A percentile compares a stretch with the other conserved stretches of the same genome.
phyloP scores from a whole-genome alignment of 176 grass and related monocot species.

The Zoysia japonica region DNA sequence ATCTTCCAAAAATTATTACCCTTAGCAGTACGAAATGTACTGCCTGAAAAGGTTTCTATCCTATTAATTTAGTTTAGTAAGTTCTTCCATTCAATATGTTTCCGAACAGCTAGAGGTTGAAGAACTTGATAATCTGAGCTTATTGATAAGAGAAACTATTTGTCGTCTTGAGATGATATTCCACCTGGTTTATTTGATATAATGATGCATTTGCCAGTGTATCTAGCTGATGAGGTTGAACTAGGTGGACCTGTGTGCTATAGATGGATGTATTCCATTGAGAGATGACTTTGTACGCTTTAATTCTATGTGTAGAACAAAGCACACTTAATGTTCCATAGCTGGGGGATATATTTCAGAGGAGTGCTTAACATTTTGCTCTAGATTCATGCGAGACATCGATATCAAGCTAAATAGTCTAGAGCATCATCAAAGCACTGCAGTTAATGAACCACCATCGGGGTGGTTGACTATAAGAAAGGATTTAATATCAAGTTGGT shows the following conservation, averaged over 20 bases:
- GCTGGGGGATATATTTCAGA: background rate
- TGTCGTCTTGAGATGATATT: background rate
- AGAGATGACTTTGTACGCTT: background rate
- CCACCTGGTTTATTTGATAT: background rate
- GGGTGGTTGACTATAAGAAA: too few relatives aligned
- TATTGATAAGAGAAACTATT: background rate
- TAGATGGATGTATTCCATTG: conserved; percentile 5
- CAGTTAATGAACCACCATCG: too few relatives aligned
- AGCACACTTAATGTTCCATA: background rate
- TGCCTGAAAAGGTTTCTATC: background rate
- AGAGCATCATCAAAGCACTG: too few relatives aligned
- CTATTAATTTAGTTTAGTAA: background rate
- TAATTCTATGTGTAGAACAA: background rate
- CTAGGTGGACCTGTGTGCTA: background rate
- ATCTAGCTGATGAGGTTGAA: background rate
- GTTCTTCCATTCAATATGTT: background rate
- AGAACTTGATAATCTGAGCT: background rate
- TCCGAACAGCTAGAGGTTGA: background rate
- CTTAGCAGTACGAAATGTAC: background rate
- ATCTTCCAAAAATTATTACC: conserved; percentile 15
- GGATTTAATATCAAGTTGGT: too few relatives aligned
- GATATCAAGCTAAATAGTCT: too few relatives aligned
- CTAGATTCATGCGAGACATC: too few relatives aligned
- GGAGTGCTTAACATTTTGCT: too few relatives aligned
- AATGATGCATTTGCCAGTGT: background rate